Evolutionary conservation across 768 basidiomycete genomes (phyloP).

Genomic region (Collybia nuda): DNA sequence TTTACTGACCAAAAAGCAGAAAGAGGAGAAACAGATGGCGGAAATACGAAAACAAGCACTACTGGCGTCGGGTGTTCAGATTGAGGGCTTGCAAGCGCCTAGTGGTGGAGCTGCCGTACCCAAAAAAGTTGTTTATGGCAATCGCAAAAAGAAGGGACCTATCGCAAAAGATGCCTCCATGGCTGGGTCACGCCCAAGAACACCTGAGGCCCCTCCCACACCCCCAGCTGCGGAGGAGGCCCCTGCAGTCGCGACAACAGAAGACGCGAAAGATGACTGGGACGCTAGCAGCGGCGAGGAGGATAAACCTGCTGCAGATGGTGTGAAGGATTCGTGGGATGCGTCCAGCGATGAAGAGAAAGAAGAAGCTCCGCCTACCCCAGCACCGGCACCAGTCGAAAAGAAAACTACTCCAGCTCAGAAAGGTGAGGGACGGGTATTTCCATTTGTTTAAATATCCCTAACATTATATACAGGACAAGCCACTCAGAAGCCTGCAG

Average conservation of each 20-base stretch:
- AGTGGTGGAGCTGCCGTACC: constrained; percentile 39
- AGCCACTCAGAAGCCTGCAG: constrained; percentile 17
- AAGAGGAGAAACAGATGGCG: constrained; percentile 87
- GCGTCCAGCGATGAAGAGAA: constrained; percentile 61
- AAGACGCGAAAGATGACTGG: constrained; percentile 43
- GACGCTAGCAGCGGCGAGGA: constrained; percentile 21
- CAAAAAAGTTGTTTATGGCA: constrained; percentile 83
- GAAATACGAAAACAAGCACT: constrained; percentile 91
- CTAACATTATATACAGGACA: constrained; percentile 3
- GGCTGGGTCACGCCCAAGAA: constrained; percentile 53
- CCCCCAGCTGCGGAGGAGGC: constrained; percentile 12
- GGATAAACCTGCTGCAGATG: constrained; percentile 29
- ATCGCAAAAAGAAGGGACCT: constrained; percentile 76
- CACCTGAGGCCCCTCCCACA: constrained; percentile 39
- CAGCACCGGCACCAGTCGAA: constrained; percentile 1
- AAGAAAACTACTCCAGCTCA: constrained; percentile 2
- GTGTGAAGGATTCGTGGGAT: constrained; percentile 56
- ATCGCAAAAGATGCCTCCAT: constrained; percentile 50
- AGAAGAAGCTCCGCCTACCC: constrained; percentile 26
- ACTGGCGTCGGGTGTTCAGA: constrained; percentile 83
- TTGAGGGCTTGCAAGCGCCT: constrained; percentile 81
- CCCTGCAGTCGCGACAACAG: constrained; percentile 22
- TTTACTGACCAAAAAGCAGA: constrained; percentile 95
- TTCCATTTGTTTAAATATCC: neutral
- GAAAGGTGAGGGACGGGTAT: constrained; percentile 6